Evolutionary conservation across 305 asterid species (phyloP).

Genomic region (Fraxinus angustifolia): DNA sequence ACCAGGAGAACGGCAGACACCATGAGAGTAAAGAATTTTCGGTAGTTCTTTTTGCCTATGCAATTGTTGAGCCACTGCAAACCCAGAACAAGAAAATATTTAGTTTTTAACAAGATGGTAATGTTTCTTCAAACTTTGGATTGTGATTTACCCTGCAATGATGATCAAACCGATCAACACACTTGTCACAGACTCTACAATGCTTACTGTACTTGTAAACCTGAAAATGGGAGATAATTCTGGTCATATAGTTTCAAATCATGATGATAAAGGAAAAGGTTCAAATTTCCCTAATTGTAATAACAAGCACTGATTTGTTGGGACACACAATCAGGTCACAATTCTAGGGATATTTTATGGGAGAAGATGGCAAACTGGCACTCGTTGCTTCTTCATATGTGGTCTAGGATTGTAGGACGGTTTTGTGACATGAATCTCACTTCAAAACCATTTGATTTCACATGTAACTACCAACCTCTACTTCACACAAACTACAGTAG

Average conservation of each 20-base stretch:
- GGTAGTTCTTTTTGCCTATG: slow-evolving; percentile 83
- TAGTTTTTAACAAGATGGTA: slow-evolving; percentile 4
- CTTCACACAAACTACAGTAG: slow-evolving; percentile 98
- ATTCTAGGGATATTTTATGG: background rate
- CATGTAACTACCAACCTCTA: slow-evolving; percentile 58
- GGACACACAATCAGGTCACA: background rate
- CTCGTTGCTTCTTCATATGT: background rate
- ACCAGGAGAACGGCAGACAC: slow-evolving; percentile 96
- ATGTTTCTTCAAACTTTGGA: slow-evolving; percentile 3
- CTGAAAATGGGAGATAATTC: slow-evolving; percentile 37
- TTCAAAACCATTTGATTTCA: background rate
- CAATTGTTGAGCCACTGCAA: slow-evolving; percentile 98
- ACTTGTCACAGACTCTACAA: slow-evolving; percentile 97
- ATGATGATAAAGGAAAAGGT: background rate
- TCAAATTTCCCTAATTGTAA: background rate
- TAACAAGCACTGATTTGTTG: background rate
- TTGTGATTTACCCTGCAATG: slow-evolving; percentile 83
- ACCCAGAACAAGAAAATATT: slow-evolving; percentile 17
- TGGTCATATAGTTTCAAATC: background rate
- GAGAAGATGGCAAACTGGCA: background rate
- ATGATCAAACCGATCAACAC: slow-evolving; percentile 92
- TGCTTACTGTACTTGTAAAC: slow-evolving; percentile 98
- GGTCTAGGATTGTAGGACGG: background rate
- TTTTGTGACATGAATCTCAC: background rate
- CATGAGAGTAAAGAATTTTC: slow-evolving; percentile 90